Evolutionary conservation across 805 yeast genomes (phyloP).

Genomic region (Yamadazyma ubonensis): DNA sequence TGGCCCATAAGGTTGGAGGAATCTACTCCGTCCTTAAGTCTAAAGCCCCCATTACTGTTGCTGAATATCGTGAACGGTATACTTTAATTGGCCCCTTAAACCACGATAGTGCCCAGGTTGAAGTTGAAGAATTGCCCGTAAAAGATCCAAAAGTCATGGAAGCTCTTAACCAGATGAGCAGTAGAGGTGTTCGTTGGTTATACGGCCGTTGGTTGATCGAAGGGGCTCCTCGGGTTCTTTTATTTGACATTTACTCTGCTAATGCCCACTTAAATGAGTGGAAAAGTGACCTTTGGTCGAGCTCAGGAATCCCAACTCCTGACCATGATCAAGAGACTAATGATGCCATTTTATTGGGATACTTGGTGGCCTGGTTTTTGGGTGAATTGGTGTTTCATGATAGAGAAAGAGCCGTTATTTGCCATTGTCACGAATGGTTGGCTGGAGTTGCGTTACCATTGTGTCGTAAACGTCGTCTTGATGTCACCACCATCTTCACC

Average conservation of each 20-base stretch:
- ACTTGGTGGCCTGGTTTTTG: conserved; percentile 93
- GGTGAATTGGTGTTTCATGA: conserved; percentile 91
- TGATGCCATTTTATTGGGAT: conserved; percentile 90
- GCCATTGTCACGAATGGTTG: conserved; percentile 97
- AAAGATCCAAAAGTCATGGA: conserved; percentile 54
- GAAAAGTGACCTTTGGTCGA: conserved; percentile 90
- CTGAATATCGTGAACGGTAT: conserved; percentile 87
- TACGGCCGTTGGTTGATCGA: conserved; percentile 97
- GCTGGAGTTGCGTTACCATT: conserved; percentile 95
- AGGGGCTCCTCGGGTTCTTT: conserved; percentile 91
- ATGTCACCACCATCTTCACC: conserved; percentile 92
- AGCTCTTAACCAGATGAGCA: conserved; percentile 74
- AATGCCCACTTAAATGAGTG: conserved; percentile 73
- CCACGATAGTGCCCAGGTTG: conserved; percentile 68
- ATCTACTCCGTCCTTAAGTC: conserved; percentile 95
- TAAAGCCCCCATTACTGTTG: conserved; percentile 93
- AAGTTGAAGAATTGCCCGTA: conserved; percentile 73
- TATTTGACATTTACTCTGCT: conserved; percentile 85
- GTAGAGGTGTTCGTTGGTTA: conserved; percentile 76
- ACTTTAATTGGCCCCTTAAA: conserved; percentile 85
- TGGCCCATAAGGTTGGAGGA: conserved; percentile 97
- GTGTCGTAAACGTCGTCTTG: conserved; percentile 87
- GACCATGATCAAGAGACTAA: conserved; percentile 84
- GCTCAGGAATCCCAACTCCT: conserved; percentile 92
- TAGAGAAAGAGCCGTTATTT: conserved; percentile 81